A percentile compares a stretch with the other conserved stretches of the same genome.
phyloP scores from a whole-genome alignment of 495 filamentous ascomycete genomes.

The Alectoria sarmentosa region DNA sequence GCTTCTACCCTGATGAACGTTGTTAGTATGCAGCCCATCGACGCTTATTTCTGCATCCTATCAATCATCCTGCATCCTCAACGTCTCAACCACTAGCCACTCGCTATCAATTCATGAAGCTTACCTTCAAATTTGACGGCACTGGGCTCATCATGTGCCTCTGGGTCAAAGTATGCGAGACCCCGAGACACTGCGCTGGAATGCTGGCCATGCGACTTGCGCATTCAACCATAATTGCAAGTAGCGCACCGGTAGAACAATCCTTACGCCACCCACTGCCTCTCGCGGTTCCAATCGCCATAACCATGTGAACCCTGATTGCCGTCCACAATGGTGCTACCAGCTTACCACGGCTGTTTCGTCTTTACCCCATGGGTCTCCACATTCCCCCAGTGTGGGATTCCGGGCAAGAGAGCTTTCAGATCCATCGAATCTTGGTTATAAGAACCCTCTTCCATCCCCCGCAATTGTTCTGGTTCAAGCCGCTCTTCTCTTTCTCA shows the following conservation, averaged over 20 bases:
- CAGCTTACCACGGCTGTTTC: constrained; percentile 16
- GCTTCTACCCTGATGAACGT: constrained; percentile 15
- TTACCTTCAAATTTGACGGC: not conserved
- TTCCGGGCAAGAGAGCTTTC: not conserved
- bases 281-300: constrained; percentile 14
- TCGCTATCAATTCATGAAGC: no score
- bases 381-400: constrained; percentile 19
- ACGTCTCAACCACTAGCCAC: no score
- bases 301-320: not conserved
- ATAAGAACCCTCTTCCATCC: constrained; percentile 13
- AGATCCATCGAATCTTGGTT: not conserved
- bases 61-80: no score
- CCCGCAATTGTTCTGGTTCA: not conserved
- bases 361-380: constrained; percentile 15
- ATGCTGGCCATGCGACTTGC: constrained; percentile 19
- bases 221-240: constrained; percentile 14
- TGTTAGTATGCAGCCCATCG: not conserved
- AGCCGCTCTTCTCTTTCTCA: constrained; percentile 9
- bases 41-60: not conserved
- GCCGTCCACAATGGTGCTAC: not conserved
- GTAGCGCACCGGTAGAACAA: constrained; percentile 18
- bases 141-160: constrained; percentile 9
- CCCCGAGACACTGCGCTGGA: not conserved
- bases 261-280: not conserved
- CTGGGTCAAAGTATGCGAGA: constrained; percentile 5